Evolutionary conservation across 805 yeast genomes (phyloP).

Genomic region (Yarrowia alimentaria): DNA sequence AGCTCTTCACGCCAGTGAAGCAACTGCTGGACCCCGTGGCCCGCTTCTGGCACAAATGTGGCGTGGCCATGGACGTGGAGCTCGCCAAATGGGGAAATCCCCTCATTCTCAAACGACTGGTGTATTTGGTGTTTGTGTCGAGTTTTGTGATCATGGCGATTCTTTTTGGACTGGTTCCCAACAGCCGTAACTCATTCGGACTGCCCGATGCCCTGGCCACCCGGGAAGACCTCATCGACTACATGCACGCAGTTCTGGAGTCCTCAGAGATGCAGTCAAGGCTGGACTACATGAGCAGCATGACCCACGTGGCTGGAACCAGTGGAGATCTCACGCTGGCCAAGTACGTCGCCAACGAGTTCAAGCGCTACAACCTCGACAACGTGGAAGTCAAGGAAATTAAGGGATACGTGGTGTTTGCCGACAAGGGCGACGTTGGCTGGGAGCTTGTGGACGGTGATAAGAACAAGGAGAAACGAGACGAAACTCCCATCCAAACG

Average conservation of each 20-base stretch:
- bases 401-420: slow-evolving; percentile 64
- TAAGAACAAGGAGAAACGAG: slow-evolving; percentile 38
- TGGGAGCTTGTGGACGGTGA: slow-evolving; percentile 38
- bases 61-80: slow-evolving; percentile 11
- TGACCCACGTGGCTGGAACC: slow-evolving; percentile 89
- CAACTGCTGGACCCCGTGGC: slow-evolving; percentile 19
- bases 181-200: slow-evolving; percentile 45
- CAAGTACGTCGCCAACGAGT: slow-evolving; percentile 58
- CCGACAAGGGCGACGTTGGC: slow-evolving; percentile 43
- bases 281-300: slow-evolving; percentile 66
- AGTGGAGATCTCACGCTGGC: slow-evolving; percentile 77
- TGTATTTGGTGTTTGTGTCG: slow-evolving; percentile 69
- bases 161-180: slow-evolving; percentile 54
- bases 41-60: slow-evolving; percentile 17
- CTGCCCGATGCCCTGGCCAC: slow-evolving; percentile 58
- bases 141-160: slow-evolving; percentile 56
- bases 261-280: slow-evolving; percentile 59
- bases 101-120: slow-evolving; percentile 69
- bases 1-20: slow-evolving; percentile 2
- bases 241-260: slow-evolving; percentile 54
- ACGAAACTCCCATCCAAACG: slow-evolving; percentile 36
- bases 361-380: slow-evolving; percentile 56
- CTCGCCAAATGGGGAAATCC: slow-evolving; percentile 51
- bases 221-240: slow-evolving; percentile 49
- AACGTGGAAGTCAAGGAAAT: slow-evolving; percentile 51